Conservation (phyloP, 352 stramenopile species). For the Phytophthora ohioensis region DNA sequence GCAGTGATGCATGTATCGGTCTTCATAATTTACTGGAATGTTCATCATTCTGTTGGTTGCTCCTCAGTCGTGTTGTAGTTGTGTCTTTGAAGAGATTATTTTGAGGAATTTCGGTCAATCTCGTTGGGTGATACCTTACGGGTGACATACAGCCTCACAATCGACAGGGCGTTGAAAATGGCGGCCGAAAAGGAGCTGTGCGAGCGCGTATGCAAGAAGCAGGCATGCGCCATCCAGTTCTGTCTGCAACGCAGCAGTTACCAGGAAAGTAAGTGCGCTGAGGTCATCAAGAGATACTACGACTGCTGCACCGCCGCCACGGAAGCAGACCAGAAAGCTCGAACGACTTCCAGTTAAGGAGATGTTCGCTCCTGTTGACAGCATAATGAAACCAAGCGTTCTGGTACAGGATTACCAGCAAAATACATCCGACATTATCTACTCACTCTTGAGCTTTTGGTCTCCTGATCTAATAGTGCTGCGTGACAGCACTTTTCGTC, state of each 20-base stretch:
- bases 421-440: slow-evolving; percentile 1
- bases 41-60: slow-evolving; percentile 13
- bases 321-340: slow-evolving; percentile 35
- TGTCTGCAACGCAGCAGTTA: slow-evolving; percentile 81
- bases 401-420: not conserved
- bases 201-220: slow-evolving; percentile 71
- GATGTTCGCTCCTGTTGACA: not conserved
- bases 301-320: slow-evolving; percentile 72
- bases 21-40: slow-evolving; percentile 44
- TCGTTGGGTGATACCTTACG: slow-evolving; percentile 18
- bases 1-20: slow-evolving; percentile 36
- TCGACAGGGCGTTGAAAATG: slow-evolving; percentile 21
- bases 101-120: slow-evolving; percentile 10
- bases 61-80: too few relatives aligned
- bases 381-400: not conserved
- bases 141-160: slow-evolving; percentile 16
- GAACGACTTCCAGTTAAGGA: not conserved
- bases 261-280: slow-evolving; percentile 73
- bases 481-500: slow-evolving; percentile 31
- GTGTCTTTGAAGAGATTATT: not conserved
- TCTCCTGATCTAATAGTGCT: slow-evolving; percentile 1
- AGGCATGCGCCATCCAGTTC: slow-evolving; percentile 85
- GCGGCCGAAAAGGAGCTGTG: slow-evolving; percentile 49
- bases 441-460: slow-evolving; percentile 27
- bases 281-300: slow-evolving; percentile 75